Evolutionary conservation across 108 stramenopile genomes (phyloP), one percentile per base, ranked within the genome.

Genomic region (Craspedostauros australis): DNA sequence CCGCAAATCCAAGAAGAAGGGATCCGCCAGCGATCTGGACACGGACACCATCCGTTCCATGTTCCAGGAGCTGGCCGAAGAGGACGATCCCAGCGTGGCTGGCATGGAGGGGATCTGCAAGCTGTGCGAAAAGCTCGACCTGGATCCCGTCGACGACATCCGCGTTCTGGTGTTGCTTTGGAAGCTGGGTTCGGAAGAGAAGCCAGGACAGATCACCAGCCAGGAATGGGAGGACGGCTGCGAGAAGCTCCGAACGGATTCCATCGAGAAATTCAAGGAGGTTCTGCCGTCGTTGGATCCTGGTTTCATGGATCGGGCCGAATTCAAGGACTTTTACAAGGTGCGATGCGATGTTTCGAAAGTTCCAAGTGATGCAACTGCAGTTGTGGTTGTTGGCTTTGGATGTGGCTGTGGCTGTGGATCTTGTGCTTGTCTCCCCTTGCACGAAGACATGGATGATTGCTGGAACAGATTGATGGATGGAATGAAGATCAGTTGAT

Each of bases 291-390:
- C 67, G 12, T 63, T 93, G 51, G 91, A 93, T 44, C 80, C 76
- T 41, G 94, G 94, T 19, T 95, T 95, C 64, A 63, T 95, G 74
- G 91, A 91, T 48, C 52, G 37, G 21, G 55, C 55, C 2, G 89
- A 91, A 55, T 93, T 95, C 47, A 84, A 73, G 63, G 85, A 87
- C n/a, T 91, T 91, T 78, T 91, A 80, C 73, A 91, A 89, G 75
- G 81, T 83, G n/a, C n/a, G n/a, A n/a, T n/a, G n/a, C n/a, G n/a
- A n/a, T n/a, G n/a, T n/a, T n/a, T n/a, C n/a, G n/a, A n/a, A n/a
- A n/a, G n/a, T n/a, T n/a, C n/a, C n/a, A n/a, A n/a, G n/a, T n/a
- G n/a, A n/a, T n/a, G n/a, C n/a, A n/a, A n/a, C n/a, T n/a, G n/a
- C n/a, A n/a, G n/a, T n/a, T n/a, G n/a, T n/a, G n/a, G n/a, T n/a